phyloP scores from a whole-genome alignment of 352 stramenopile genomes.

The Phytophthora syringae region DNA sequence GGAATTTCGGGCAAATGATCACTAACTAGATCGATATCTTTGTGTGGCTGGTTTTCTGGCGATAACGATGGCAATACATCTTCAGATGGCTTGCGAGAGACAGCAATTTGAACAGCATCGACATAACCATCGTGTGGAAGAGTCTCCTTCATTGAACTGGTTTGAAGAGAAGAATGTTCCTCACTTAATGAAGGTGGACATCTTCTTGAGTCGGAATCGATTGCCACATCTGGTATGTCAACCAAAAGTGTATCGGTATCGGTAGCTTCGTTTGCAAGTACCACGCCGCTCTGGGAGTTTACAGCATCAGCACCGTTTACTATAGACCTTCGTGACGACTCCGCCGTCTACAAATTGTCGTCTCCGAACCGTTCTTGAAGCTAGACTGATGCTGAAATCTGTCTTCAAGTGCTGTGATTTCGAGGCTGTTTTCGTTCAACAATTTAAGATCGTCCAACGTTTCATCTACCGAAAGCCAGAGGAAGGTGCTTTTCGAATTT shows the following conservation, averaged over 20 bases:
- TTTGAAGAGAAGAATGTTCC: background rate
- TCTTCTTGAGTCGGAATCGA: background rate
- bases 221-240: background rate
- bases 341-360: background rate
- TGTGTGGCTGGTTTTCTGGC: background rate
- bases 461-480: no score
- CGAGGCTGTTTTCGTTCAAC: background rate
- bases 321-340: background rate
- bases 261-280: background rate
- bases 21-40: constrained; percentile 6
- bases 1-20: constrained; percentile 27
- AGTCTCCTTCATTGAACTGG: background rate
- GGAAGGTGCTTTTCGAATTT: background rate
- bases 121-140: background rate
- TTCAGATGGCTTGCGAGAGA: background rate
- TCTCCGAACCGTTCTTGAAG: background rate
- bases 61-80: background rate
- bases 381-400: background rate
- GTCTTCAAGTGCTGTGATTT: background rate
- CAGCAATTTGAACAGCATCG: background rate
- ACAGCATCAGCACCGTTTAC: background rate
- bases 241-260: background rate
- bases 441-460: background rate
- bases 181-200: background rate
- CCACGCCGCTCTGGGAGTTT: background rate